These are phyloP conservation scores for Kodamaea jinghongensis DNA, from an alignment of 805 yeast species.

Conservation along the genomic window DNA sequence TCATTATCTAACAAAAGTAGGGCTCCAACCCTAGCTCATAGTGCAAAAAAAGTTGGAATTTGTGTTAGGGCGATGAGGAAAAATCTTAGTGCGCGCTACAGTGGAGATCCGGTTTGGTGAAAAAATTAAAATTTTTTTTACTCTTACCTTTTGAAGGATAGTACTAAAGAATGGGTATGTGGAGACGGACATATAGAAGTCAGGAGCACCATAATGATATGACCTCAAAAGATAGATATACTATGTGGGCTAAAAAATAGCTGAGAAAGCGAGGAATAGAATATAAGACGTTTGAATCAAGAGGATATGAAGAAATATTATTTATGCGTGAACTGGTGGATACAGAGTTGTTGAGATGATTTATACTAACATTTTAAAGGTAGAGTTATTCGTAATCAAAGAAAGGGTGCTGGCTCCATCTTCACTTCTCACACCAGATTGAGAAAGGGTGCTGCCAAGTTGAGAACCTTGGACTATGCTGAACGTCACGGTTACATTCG, in stretches of 20 bases:
- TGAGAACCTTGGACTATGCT: slow-evolving; percentile 98
- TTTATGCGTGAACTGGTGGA: too few species aligned
- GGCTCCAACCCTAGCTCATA: slow-evolving; percentile 3
- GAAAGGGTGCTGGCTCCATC: slow-evolving; percentile 99
- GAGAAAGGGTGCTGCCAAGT: slow-evolving; percentile 99
- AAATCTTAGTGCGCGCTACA: too few species aligned
- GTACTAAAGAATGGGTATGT: slow-evolving; percentile 10
- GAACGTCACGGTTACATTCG: slow-evolving; percentile 99
- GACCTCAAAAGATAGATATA: too few species aligned
- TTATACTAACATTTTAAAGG: slow-evolving; percentile 40
- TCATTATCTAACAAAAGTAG: not conserved
- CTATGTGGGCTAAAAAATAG: too few species aligned
- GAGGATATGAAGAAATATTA: too few species aligned
- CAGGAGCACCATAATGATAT: too few species aligned
- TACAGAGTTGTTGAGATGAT: too few species aligned
- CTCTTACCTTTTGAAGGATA: slow-evolving; percentile 7
- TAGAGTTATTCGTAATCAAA: slow-evolving; percentile 99
- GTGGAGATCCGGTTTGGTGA: not conserved
- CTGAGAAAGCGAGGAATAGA: too few species aligned
- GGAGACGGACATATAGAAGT: not conserved
- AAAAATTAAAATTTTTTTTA: slow-evolving; percentile 1
- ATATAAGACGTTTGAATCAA: too few species aligned
- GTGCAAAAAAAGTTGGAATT: slow-evolving; percentile 2
- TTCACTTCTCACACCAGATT: slow-evolving; percentile 99
- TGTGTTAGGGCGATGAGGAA: slow-evolving; percentile 1